Evolutionary conservation across 768 basidiomycete species (phyloP), one percentile per base, ranked within the genome.

Genomic region (Cyclocybe cylindracea): DNA sequence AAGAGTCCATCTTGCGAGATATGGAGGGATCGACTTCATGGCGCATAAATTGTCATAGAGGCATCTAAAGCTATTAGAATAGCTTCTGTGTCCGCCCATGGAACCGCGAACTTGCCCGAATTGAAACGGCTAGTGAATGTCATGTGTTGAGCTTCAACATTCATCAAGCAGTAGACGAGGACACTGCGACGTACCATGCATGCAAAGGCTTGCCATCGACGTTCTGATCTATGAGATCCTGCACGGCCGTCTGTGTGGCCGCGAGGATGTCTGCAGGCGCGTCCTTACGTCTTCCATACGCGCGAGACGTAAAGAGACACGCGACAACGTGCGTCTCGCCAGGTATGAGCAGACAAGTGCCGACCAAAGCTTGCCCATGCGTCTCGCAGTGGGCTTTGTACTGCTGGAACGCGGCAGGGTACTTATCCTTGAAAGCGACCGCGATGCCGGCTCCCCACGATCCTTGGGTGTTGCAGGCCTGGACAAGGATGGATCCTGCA

Each of bases 51-150:
- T 7, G 57, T 64, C 68, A 75, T 72, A 10, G 57, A 50, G 2
- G 68, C 61, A 2, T 59, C 66, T 24, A 75, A 51, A 18, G 66
- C 65, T 6, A 67, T 59, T 44, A 77, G 46, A 24, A 75, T 55
- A 11, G 57, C 65, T 46, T 69, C 73, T 4, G 74, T 75, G 14
- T 65, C 60, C 36, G 60, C 63, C 75, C 75, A 77, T 33, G 69
- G 68, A 32, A 77, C 75, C n/a, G 66, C 72, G 62, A 77, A 75
- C 54, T 69, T 73, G 31, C 73, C 75, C 41, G 73, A 72, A 54
- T 77, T 75, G 55, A 77, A 72, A 9, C 72, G 74, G 49, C 74
- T 77, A 46, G 18, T 10, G 19, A 2, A 40, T 37, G 38, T 31
- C n/a, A 46, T 19, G 19, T 43, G 29, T 33, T 29, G 10, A 38